These are phyloP conservation scores for Pseudogymnoascus sp. DNA, from an alignment of 2,329 filamentous ascomycete species.

Conservation along the genomic window DNA sequence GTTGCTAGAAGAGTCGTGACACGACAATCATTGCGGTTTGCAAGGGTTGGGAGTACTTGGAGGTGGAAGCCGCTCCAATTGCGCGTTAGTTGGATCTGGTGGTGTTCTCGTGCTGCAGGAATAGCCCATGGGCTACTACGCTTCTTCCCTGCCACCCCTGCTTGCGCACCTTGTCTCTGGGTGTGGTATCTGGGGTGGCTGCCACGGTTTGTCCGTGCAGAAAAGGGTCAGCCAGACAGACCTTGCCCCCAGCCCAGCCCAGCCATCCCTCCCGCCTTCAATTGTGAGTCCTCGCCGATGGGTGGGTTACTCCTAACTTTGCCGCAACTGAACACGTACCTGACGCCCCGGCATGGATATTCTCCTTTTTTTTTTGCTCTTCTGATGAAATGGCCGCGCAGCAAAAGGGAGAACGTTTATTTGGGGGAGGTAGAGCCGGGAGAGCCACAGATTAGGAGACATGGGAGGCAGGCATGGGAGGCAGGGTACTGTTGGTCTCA, in stretches of 20 bases:
- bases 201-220: constrained; percentile 1
- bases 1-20: not conserved
- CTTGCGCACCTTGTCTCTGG: not conserved
- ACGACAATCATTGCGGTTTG: not conserved
- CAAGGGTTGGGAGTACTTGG: not conserved
- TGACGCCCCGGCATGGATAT: not conserved
- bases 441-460: not conserved
- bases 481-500: not conserved
- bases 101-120: constrained; percentile 3
- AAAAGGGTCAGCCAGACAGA: not conserved
- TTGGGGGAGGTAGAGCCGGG: not conserved
- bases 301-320: not conserved
- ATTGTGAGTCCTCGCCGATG: not conserved
- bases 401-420: not conserved
- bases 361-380: not conserved
- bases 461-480: not conserved
- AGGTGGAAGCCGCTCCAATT: not conserved
- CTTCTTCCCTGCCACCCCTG: not conserved
- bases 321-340: not conserved
- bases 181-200: not conserved
- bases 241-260: not conserved
- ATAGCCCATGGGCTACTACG: not conserved
- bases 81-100: constrained; percentile 1
- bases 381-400: not conserved
- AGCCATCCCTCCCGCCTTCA: not conserved